Base-by-base conservation (phyloP, 2,329 filamentous ascomycete species). In the Diaporthe capsici region DNA sequence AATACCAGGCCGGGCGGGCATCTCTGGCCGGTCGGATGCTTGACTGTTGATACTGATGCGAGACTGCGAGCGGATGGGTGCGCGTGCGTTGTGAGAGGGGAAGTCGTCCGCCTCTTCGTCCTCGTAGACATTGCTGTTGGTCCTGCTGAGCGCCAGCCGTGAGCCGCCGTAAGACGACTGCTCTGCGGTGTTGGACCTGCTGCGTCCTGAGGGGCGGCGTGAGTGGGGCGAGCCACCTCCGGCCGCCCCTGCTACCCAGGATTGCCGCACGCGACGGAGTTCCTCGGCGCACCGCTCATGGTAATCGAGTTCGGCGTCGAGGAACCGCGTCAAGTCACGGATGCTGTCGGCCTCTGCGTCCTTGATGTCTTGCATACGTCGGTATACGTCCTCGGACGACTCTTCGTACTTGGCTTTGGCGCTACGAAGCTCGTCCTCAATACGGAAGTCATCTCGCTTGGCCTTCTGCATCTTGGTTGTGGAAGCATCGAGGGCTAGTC, bases 381-480 rank as follows among this genome's bases (percentile, higher is more conserved):
- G 92, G 80, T 93, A 90, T 73, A 98, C 96, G 81, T 98, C 96
- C 82, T 98, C 96, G 82, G 91, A 97, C 22, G 95, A 93, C 86
- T 98, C 97, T 82, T 98, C 97, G 82, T 98, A 98, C 85, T 98
- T 98, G 80, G 95, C 94, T 84, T 98, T 98, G 83, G 97, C 95
- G 39, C 92, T 90, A 74, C 96, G 94, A 72, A 98, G 90, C 84
- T 98, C 96, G 82, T 98, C 96, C 84, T 98, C 97, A 74, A 97
- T 90, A 77, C 95, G 90, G 86, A 97, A 98, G 83, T 98, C 96
- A 81, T 98, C 96, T 81, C 93, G 95, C 87, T 98, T 98, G 34
- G 94, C 92, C 85, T 98, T 98, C 81, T 97, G 93, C 91, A 98
- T 92, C 87, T 98, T 98, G 78, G 92, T 91, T 65, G 95, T 92